A percentile compares a stretch with the other conserved stretches of the same genome.
Evolutionary conservation across 2,329 filamentous ascomycete species (phyloP).

Genomic region (Colletotrichum ledebouriae): DNA sequence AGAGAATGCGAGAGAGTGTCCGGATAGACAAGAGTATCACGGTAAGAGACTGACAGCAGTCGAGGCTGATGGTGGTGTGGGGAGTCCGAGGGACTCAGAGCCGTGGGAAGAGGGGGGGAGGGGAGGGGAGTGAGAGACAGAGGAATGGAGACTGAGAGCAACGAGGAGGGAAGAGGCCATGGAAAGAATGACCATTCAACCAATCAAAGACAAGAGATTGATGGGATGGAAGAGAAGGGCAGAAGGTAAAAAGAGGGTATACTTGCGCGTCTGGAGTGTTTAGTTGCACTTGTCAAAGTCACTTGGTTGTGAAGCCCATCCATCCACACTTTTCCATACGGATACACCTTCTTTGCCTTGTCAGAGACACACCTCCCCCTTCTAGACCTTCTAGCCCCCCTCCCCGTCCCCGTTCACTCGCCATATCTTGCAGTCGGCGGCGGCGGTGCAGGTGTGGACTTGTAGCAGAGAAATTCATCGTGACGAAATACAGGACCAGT

Average conservation of each 20-base stretch:
- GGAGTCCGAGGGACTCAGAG: constrained; percentile 41
- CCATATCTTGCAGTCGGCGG: constrained; percentile 26
- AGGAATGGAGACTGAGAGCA: constrained; percentile 17
- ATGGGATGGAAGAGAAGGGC: constrained; percentile 38
- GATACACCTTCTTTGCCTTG: constrained; percentile 34
- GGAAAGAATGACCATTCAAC: constrained; percentile 15
- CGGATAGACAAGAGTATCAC: constrained; percentile 30
- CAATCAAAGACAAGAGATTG: constrained; percentile 20
- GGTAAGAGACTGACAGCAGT: constrained; percentile 17
- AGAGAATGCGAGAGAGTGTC: constrained; percentile 28
- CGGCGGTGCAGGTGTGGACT: constrained; percentile 40
- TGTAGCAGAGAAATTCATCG: constrained; percentile 41
- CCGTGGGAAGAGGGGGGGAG: constrained; percentile 8
- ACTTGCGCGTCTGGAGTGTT: constrained; percentile 19
- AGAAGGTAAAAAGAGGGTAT: constrained; percentile 18
- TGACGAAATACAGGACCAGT: constrained; percentile 35
- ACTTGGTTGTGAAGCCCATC: constrained; percentile 24
- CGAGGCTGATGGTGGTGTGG: constrained; percentile 41
- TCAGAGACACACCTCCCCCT: constrained; percentile 29
- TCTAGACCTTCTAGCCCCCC: constrained; percentile 29
- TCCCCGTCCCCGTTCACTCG: constrained; percentile 16
- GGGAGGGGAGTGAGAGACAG: constrained; percentile 2
- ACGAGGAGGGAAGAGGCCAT: constrained; percentile 27
- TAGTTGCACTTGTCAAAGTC: constrained; percentile 20
- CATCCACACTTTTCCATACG: constrained; percentile 24